A percentile compares a stretch with the other conserved stretches of the same genome.
Conservation (phyloP, 2,329 filamentous ascomycete genomes). For the Ophiostoma fasciatum region DNA sequence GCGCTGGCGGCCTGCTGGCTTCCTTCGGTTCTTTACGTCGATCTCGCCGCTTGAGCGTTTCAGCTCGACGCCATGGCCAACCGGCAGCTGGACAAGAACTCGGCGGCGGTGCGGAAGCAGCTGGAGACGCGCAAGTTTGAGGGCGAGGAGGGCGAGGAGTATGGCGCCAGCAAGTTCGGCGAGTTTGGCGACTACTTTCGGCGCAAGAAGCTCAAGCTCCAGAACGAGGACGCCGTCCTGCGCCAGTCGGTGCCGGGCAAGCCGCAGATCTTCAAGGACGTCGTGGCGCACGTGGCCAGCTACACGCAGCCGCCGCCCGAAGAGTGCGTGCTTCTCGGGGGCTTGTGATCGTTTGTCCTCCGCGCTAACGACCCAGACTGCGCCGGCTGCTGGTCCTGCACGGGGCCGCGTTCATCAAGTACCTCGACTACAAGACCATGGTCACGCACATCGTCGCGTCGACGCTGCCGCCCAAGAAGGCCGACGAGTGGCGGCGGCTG, state of each 20-base stretch:
- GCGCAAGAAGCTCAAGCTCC: constrained; percentile 91
- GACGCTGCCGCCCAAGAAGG: constrained; percentile 81
- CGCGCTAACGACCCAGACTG: too few relatives aligned
- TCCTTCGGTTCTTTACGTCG: too few relatives aligned
- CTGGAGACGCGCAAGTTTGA: constrained; percentile 57
- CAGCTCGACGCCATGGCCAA: constrained; percentile 46
- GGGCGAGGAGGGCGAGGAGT: constrained; percentile 79
- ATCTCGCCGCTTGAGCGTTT: too few relatives aligned
- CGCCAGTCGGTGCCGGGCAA: constrained; percentile 54
- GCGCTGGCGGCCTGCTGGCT: too few relatives aligned
- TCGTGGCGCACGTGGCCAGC: constrained; percentile 85
- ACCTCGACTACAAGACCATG: constrained; percentile 84
- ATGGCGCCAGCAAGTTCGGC: constrained; percentile 71
- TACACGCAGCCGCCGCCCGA: constrained; percentile 91
- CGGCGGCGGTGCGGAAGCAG: constrained; percentile 44
- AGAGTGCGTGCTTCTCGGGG: too few relatives aligned
- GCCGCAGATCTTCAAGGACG: constrained; percentile 75
- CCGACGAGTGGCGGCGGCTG: constrained; percentile 73
- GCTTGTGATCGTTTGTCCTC: too few relatives aligned
- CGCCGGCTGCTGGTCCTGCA: constrained; percentile 78
- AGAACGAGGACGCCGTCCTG: constrained; percentile 79
- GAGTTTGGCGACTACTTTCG: constrained; percentile 87
- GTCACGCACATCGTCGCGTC: constrained; percentile 94
- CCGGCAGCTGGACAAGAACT: constrained; percentile 45
- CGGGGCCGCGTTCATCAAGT: constrained; percentile 91